phyloP scores from a whole-genome alignment of 768 basidiomycete genomes.

The Xerocomellus intermedius region DNA sequence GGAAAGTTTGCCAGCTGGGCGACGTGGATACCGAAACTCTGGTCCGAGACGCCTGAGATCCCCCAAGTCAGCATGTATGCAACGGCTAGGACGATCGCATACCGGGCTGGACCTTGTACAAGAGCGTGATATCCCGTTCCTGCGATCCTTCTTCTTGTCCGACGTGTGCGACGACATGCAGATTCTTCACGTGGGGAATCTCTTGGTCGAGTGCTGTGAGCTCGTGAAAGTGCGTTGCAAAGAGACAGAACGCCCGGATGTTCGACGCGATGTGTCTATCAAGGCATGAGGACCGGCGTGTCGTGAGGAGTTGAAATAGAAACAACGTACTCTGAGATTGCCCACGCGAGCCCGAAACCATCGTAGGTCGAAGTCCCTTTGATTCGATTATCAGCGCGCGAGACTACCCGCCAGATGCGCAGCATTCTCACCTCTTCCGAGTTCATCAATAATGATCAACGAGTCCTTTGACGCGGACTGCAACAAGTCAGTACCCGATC shows the following conservation, averaged over 20 bases:
- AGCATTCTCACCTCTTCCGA: slow-evolving; percentile 68
- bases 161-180: slow-evolving; percentile 95
- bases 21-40: slow-evolving; percentile 98
- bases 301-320: too few species aligned
- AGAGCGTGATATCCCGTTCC: slow-evolving; percentile 76
- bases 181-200: slow-evolving; percentile 82
- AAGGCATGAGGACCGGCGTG: neutral
- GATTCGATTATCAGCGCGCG: slow-evolving; percentile 7
- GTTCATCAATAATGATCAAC: slow-evolving; percentile 95
- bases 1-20: slow-evolving; percentile 98
- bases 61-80: neutral
- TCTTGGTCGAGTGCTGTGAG: slow-evolving; percentile 89
- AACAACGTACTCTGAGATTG: slow-evolving; percentile 84
- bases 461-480: slow-evolving; percentile 92
- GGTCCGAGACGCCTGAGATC: slow-evolving; percentile 79
- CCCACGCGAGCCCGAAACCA: slow-evolving; percentile 97
- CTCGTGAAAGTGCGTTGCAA: slow-evolving; percentile 98
- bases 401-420: neutral
- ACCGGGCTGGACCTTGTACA: slow-evolving; percentile 81
- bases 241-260: slow-evolving; percentile 92
- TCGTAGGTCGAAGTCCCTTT: slow-evolving; percentile 94
- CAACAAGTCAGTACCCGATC: neutral
- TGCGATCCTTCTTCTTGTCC: slow-evolving; percentile 45
- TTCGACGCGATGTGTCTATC: slow-evolving; percentile 86
- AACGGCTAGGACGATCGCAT: slow-evolving; percentile 16